Conservation (phyloP, 225 moss, liverwort and hornwort species). For the Antitrichia curtipendula region DNA sequence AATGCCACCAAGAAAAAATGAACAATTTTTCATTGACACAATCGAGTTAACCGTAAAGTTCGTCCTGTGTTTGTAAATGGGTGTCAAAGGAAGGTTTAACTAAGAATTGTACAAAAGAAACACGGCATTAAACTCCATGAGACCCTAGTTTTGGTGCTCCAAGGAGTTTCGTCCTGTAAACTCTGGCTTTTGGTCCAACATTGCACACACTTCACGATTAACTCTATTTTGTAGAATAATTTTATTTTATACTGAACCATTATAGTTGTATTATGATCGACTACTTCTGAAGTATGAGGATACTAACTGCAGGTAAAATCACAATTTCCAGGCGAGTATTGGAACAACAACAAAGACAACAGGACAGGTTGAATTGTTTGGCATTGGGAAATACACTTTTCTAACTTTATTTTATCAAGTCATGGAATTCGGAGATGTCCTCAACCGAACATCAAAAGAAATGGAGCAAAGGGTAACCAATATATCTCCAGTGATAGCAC, state of each 20-base stretch:
- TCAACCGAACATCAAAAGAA: slow-evolving; percentile 68
- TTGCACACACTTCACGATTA: too few relatives aligned
- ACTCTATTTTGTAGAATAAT: not conserved
- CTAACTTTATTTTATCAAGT: slow-evolving; percentile 47
- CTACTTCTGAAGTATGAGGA: slow-evolving; percentile 7
- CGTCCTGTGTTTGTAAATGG: too few relatives aligned
- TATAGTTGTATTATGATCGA: not conserved
- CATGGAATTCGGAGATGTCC: slow-evolving; percentile 64
- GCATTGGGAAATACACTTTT: slow-evolving; percentile 90
- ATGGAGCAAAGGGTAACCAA: slow-evolving; percentile 69
- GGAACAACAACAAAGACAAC: slow-evolving; percentile 70
- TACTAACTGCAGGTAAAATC: slow-evolving; percentile 29
- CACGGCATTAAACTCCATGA: too few relatives aligned
- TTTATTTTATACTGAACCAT: not conserved
- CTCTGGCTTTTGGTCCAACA: too few relatives aligned
- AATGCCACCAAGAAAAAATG: not conserved
- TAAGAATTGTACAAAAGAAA: too few relatives aligned
- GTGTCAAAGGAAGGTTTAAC: too few relatives aligned
- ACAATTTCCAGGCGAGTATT: slow-evolving; percentile 58
- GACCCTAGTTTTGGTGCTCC: too few relatives aligned
- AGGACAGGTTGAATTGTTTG: slow-evolving; percentile 54
- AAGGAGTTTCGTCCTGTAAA: too few relatives aligned
- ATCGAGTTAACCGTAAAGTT: too few relatives aligned
- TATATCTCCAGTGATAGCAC: slow-evolving; percentile 66
- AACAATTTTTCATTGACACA: not conserved